phyloP scores from a whole-genome alignment of 352 stramenopile species.

The Globisporangium uncinulatum region DNA sequence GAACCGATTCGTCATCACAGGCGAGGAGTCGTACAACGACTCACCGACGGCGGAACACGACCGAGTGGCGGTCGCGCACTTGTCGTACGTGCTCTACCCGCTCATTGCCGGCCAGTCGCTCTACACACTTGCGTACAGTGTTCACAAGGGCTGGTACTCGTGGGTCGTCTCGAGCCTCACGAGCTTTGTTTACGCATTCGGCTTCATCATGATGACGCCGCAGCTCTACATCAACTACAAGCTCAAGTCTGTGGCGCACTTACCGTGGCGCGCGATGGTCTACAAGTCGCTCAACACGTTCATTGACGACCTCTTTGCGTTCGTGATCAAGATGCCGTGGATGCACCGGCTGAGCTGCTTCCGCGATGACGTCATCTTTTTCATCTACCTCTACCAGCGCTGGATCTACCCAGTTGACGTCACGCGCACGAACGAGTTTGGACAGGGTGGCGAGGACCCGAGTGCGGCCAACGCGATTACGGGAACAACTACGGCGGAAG shows the following conservation, averaged over 20 bases:
- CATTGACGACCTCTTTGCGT: slow-evolving; percentile 97
- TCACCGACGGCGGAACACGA: slow-evolving; percentile 82
- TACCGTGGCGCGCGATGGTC: slow-evolving; percentile 97
- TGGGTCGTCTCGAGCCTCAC: slow-evolving; percentile 96
- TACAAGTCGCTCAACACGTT: slow-evolving; percentile 99
- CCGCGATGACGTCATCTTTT: slow-evolving; percentile 99
- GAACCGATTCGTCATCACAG: slow-evolving; percentile 81
- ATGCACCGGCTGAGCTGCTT: slow-evolving; percentile 98
- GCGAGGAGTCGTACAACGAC: slow-evolving; percentile 77
- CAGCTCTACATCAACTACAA: slow-evolving; percentile 99
- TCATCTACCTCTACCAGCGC: slow-evolving; percentile 99
- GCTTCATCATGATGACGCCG: slow-evolving; percentile 99
- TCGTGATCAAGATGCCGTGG: slow-evolving; percentile 97
- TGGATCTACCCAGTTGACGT: slow-evolving; percentile 95
- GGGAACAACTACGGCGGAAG: slow-evolving; percentile 2
- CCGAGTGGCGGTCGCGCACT: slow-evolving; percentile 74
- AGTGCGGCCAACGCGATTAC: slow-evolving; percentile 1
- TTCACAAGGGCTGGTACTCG: slow-evolving; percentile 96
- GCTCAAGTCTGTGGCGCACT: slow-evolving; percentile 94
- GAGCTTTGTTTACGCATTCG: slow-evolving; percentile 98
- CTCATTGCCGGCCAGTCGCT: slow-evolving; percentile 92
- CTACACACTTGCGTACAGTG: slow-evolving; percentile 91
- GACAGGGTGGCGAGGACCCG: slow-evolving; percentile 56
- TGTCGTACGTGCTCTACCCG: slow-evolving; percentile 83
- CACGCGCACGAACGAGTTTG: slow-evolving; percentile 92